These are phyloP conservation scores for Helicostylum pulchrum DNA, from an alignment of 192 early-diverging fungal species.

Conservation along the genomic window DNA sequence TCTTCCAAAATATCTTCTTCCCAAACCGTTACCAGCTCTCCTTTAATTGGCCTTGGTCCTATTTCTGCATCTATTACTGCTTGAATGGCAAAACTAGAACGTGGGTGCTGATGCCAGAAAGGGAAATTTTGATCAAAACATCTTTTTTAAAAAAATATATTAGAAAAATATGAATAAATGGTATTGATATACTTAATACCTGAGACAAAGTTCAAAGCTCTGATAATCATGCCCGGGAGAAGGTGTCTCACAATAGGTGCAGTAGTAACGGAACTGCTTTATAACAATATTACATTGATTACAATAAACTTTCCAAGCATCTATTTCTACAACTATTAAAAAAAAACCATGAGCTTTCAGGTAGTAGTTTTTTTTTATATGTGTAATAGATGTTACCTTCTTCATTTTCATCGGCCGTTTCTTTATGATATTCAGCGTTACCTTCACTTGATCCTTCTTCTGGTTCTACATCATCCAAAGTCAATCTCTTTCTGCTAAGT, in stretches of 20 bases:
- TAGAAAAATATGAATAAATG: not conserved
- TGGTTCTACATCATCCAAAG: not conserved
- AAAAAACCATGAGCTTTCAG: not conserved
- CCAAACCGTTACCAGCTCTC: constrained; percentile 56
- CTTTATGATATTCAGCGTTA: constrained; percentile 21
- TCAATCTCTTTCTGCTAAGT: not conserved
- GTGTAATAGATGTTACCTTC: constrained; percentile 10
- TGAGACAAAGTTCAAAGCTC: constrained; percentile 71
- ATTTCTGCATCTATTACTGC: constrained; percentile 61
- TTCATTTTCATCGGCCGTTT: constrained; percentile 1
- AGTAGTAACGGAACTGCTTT: constrained; percentile 79
- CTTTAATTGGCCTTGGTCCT: constrained; percentile 48
- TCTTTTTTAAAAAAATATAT: constrained; percentile 30
- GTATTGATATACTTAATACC: constrained; percentile 16
- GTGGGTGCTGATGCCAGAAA: constrained; percentile 70
- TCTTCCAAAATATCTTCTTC: constrained; percentile 55
- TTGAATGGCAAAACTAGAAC: constrained; percentile 74
- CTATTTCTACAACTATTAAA: constrained; percentile 17
- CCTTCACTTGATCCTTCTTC: not conserved
- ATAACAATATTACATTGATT: constrained; percentile 78
- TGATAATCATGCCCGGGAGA: constrained; percentile 61
- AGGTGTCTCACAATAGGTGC: constrained; percentile 75
- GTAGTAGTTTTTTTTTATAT: constrained; percentile 7
- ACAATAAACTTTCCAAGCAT: constrained; percentile 68
- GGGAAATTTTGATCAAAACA: constrained; percentile 73